Base-by-base conservation (phyloP, 345 rosid species). In the Eucalyptus pauciflora region DNA sequence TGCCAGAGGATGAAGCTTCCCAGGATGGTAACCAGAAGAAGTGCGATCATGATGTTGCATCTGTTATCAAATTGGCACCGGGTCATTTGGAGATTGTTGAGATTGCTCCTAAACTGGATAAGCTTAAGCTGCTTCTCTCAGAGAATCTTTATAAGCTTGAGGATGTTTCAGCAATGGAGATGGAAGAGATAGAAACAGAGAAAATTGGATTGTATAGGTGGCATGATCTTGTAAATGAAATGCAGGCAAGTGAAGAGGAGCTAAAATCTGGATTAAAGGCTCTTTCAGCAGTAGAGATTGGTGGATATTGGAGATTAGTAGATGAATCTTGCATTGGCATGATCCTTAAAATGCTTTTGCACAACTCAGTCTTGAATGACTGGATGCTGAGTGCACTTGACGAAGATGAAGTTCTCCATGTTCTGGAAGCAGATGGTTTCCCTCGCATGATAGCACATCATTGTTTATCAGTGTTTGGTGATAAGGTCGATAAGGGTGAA, bases 181-280 rank as follows among this genome's bases (percentile, higher is more conserved):
- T 76, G 86, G 94, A 92, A 17, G 89, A 86, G 71, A n/a, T 10
- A 76, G 92, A 87, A 71, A 92, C 85, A 79, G 89, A 56, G 51
- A 86, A 88, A 89, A 13, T 86, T 49, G 91, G 89, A n/a, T 90
- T 94, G 89, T 96, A 94, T 81, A 94, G 87, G 2, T 97, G 98
- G 99, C 92, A 86, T 33, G 98, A 95, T 93, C 95, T 98, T 71
- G 93, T 95, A 88, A 90, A 93, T 86, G 90, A 88, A 88, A 92
- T 98, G 90, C 99, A 98, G 92, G 98, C 98, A 8, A 97, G 99
- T 71, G 95, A 96, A 89, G 96, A 92, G 18, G 98, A 97, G 87
- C 48, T 97, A 92, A 93, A 86, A 62, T 67, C 62, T 54, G 98
- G 97, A 18, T 91, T 97, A 88, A 24, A 62, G 86, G 93, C 96